These are phyloP conservation scores for Eucalyptus melliodora DNA, from an alignment of 345 rosid species.

Conservation along the genomic window DNA sequence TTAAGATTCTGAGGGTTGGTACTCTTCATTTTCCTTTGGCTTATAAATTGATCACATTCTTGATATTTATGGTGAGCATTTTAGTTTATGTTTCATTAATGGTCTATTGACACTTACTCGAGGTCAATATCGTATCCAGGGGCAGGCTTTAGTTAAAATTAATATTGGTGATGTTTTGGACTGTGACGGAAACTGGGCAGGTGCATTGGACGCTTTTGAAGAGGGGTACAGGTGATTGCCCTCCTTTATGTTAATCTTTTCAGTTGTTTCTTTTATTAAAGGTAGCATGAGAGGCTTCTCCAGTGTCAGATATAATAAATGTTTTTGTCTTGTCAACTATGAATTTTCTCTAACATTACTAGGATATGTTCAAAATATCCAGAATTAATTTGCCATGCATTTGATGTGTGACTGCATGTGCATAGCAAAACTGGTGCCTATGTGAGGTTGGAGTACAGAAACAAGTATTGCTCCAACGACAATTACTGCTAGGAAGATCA, in stretches of 20 bases:
- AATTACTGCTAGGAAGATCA: not conserved
- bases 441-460: not conserved
- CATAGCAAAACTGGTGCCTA: not conserved
- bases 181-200: conserved; percentile 56
- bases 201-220: conserved; percentile 66
- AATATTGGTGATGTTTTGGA: conserved; percentile 72
- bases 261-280: not conserved
- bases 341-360: not conserved
- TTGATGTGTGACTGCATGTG: not conserved
- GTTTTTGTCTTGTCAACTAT: not conserved
- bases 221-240: conserved; percentile 58
- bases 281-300: not conserved
- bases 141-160: conserved; percentile 80
- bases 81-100: not conserved
- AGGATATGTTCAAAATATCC: not conserved
- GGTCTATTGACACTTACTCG: conserved; percentile 12
- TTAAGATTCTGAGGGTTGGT: not conserved
- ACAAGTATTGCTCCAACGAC: not conserved
- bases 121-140: conserved; percentile 34
- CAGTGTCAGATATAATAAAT: not conserved
- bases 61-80: not conserved
- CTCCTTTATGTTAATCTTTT: not conserved
- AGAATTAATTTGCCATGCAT: not conserved
- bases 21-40: not conserved
- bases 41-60: not conserved